Base-by-base conservation (phyloP, 73 alveolate genomes). In the Symbiodinium natans region DNA sequence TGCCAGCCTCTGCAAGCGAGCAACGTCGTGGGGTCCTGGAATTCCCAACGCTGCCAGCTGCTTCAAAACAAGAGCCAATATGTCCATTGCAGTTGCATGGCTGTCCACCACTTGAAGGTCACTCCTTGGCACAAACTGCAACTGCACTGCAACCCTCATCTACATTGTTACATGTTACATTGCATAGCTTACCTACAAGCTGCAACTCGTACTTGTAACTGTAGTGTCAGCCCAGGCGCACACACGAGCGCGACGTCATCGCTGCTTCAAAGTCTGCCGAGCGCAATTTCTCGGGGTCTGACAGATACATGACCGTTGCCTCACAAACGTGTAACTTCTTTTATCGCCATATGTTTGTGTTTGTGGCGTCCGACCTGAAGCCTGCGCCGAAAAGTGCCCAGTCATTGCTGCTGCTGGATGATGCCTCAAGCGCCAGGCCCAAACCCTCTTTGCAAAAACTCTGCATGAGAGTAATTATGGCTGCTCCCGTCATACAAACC, bases 21-120 rank as follows among this genome's bases (percentile, higher is more conserved):
- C 87, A n/a, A 77, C 17, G 46, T 77, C 46, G n/a, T 13, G 87
- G 8, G 52, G 31, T 17, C 46, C 41, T 33, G 87, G 87, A 36
- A 77, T n/a, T 15, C 87, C 87, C 41, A 77, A 40, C 23, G 54
- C 46, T 34, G 87, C 87, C 10, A 77, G 87, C 46, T 77, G 87
- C 46, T 77, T 77, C 36, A 77, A 23, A 33, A 77, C 87, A 23
- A 77, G n/a, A 13, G 87, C 87, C 87, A 77, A 52, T 21, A 77
- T 17, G 52, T 77, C 87, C 46, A 36, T 77, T 13, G 87, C 41
- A 9, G 87, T 77, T 17, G 87, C 87, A 34, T 19, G 31, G 41
- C 36, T 19, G 33, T 77, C 87, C 36, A 77, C 87, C 39, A 36
- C 48, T 36, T 77, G 87, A 40, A 36, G 31, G 52, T 40, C 87